Evolutionary conservation across 108 stramenopile genomes (phyloP).

Genomic region (Nannochloropsis salina): DNA sequence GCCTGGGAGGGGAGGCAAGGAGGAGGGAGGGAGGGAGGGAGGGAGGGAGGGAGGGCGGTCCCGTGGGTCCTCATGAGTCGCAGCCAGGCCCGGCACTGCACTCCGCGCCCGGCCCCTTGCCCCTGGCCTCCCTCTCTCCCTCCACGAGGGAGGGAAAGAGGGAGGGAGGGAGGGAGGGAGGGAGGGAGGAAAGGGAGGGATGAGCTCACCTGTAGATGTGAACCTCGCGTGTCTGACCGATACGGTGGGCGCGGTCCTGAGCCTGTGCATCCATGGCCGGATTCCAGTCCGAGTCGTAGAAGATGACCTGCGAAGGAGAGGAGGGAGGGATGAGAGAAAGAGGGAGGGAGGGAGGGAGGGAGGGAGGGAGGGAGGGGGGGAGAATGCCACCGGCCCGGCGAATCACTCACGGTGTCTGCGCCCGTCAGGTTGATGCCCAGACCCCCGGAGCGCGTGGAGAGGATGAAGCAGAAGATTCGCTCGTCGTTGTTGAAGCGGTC

Average conservation of each 20-base stretch:
- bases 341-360: not conserved
- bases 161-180: conserved; percentile 2
- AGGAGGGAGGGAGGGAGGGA: not conserved
- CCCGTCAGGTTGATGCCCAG: conserved; percentile 63
- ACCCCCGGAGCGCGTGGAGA: conserved; percentile 58
- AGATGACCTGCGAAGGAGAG: conserved; percentile 34
- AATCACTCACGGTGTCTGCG: conserved; percentile 53
- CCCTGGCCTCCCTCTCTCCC: too few species aligned
- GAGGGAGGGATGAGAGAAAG: not conserved
- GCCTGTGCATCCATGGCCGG: conserved; percentile 66
- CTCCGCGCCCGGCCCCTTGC: too few species aligned
- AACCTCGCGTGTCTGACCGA: conserved; percentile 91
- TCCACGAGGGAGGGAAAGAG: not conserved
- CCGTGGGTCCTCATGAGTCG: too few species aligned
- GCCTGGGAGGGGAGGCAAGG: conserved; percentile 17
- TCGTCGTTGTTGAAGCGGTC: conserved; percentile 58
- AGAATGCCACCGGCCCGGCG: not conserved
- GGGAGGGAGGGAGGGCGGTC: not conserved
- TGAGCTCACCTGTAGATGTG: conserved; percentile 59
- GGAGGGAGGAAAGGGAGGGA: too few species aligned
- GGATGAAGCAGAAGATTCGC: conserved; percentile 57
- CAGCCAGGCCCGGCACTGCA: too few species aligned
- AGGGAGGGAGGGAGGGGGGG: not conserved
- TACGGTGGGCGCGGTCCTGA: conserved; percentile 79
- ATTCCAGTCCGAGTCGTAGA: conserved; percentile 64